Percentiles rank a stretch among this genome's conserved stretches.
Conservation (phyloP, 106 monocot species). For the Acorus gramineus region DNA sequence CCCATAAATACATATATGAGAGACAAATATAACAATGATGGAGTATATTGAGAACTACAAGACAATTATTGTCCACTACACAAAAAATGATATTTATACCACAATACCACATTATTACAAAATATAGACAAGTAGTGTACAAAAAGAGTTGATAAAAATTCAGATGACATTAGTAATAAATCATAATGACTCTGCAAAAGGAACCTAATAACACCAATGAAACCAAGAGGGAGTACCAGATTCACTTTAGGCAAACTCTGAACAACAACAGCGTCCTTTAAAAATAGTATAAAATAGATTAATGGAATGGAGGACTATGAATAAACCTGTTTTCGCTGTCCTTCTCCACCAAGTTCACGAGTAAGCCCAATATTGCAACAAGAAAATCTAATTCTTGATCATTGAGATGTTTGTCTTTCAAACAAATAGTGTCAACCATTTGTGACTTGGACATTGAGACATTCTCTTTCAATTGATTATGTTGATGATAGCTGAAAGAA, state of each 20-base stretch:
- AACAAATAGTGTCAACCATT: slow-evolving; percentile 5
- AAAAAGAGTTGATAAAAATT: neutral
- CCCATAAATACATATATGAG: too few relatives aligned
- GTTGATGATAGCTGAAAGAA: slow-evolving; percentile 37
- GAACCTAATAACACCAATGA: too few relatives aligned
- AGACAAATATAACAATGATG: too few relatives aligned
- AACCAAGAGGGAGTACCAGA: too few relatives aligned
- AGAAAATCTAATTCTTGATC: slow-evolving; percentile 90
- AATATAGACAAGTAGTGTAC: too few relatives aligned
- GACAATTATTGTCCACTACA: too few relatives aligned
- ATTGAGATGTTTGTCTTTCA: slow-evolving; percentile 40
- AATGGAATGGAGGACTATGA: neutral
- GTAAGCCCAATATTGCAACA: slow-evolving; percentile 93
- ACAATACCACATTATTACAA: too few relatives aligned
- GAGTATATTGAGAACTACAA: too few relatives aligned
- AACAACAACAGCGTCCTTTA: neutral
- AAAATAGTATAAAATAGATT: neutral
- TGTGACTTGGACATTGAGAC: slow-evolving; percentile 11
- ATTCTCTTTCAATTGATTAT: slow-evolving; percentile 16
- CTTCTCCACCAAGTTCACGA: slow-evolving; percentile 98
- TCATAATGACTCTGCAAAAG: neutral
- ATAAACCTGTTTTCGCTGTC: slow-evolving; percentile 81
- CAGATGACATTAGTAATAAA: neutral
- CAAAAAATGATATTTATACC: too few relatives aligned
- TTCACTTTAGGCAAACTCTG: too few relatives aligned